These are phyloP conservation scores for Yarrowia yakushimensis DNA, from an alignment of 805 yeast species.

Conservation along the genomic window DNA sequence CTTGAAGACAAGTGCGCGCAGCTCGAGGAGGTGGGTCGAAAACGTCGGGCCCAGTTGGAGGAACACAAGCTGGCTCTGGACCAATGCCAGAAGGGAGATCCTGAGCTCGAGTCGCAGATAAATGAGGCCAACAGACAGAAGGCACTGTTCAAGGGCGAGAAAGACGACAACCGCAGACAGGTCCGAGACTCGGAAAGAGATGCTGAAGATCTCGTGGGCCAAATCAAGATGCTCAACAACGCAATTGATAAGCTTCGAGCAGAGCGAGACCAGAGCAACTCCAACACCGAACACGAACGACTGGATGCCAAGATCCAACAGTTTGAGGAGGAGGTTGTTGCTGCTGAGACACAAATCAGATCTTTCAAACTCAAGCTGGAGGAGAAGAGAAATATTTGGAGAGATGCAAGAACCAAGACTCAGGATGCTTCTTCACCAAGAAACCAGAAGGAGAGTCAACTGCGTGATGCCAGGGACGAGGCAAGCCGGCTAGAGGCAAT, in stretches of 20 bases:
- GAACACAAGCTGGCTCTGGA: not conserved
- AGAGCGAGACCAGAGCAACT: not conserved
- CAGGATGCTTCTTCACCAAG: not conserved
- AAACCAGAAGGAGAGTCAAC: not conserved
- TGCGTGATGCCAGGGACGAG: not conserved
- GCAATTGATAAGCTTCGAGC: not conserved
- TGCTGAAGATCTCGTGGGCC: not conserved
- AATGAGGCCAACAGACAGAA: not conserved
- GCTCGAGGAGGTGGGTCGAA: not conserved
- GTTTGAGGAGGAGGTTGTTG: not conserved
- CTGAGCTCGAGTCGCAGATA: not conserved
- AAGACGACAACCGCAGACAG: not conserved
- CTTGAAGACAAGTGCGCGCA: not conserved
- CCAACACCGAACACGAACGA: not conserved
- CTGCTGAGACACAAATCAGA: not conserved
- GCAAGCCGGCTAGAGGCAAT: not conserved
- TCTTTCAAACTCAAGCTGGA: not conserved
- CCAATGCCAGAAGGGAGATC: not conserved
- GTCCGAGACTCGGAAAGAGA: not conserved
- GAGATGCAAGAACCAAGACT: not conserved
- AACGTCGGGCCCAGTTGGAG: not conserved
- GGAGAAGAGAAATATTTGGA: not conserved
- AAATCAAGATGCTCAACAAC: not conserved
- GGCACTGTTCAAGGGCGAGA: not conserved
- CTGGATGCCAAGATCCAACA: not conserved